Base-by-base conservation (phyloP, 768 basidiomycete genomes). In the Hortiboletus campestris region DNA sequence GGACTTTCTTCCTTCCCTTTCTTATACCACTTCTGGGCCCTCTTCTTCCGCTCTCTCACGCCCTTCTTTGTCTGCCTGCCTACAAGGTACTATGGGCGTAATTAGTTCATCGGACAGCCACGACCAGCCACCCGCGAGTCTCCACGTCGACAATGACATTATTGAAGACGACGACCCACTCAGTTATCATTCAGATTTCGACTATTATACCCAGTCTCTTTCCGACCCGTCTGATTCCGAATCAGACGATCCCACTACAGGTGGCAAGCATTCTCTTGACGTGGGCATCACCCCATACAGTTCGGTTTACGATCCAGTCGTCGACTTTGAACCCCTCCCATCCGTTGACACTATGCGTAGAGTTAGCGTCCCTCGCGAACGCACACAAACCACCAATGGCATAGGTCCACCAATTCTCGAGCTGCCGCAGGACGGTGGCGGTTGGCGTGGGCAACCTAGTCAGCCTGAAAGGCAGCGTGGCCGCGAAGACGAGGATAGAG, bases 261-360 rank as follows among this genome's bases (percentile, higher is more conserved):
- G 31, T 44, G 44, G 53, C 22, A 39, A 55, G n/a, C 46, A 46
- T 35, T 46, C 67, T n/a, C 60, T 56, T 10, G 49, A 58, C 35
- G 38, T 50, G 25, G 43, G 50, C 28, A 34, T 45, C 55, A 67
- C 67, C 16, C 60, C 70, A 6, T 41, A 57, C 51, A 46, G 35
- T 12, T 67, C 70, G 42, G 34, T 68, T 48, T 58, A 62, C 60
- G 47, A 59, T 51, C 56, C 64, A 8, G 61, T 49, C 22, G 63
- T 71, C 20, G 65, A 63, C 25, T 70, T 75, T 43, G 67, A 78
- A 56, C 74, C 79, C n/a, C 74, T 76, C n/a, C 76, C 78, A 14
- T 78, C 81, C 31, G 72, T 71, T 28, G 79, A 73, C 39, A 60
- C 65, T 0, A 71, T 71, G 69, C 65, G 46, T 28, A 55, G 32